Base-by-base conservation (phyloP, 768 basidiomycete genomes). In the Tricholoma bakamatsutake region DNA sequence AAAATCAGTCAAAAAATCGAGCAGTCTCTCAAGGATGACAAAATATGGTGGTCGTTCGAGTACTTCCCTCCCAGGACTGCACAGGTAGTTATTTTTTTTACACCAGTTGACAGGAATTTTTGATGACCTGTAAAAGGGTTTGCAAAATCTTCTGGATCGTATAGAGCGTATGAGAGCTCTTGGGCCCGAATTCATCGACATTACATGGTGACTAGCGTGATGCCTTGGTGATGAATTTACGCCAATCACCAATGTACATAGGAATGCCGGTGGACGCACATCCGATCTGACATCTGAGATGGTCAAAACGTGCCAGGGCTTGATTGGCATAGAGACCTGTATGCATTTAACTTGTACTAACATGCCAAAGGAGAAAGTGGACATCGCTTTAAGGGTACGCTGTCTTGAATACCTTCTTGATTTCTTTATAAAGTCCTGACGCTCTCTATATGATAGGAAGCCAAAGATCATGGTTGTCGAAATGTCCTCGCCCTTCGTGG, bases 261-360 rank as follows among this genome's bases (percentile, higher is more conserved):
- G 94, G 94, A 96, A 96, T 75, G 95, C 95, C 53, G 95, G 95
- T 54, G 95, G 95, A 53, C 83, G 94, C 58, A 96, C 94, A 34
- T 96, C 94, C 42, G 95, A 97, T 65, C 73, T 98, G 55, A 96
- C 95, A 10, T 85, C 90, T 4, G 91, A 94, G 64, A 84, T 98
- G 76, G 92, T 97, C 58, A 93, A 93, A 73, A 92, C 90, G 40
- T 96, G 94, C 67, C 94, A 98, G 72, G 80, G 89, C 47, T 72
- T 91, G 37, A 91, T 98, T 70, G 97, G 95, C 0, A 79, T 98
- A 21, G 94, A 98, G 73, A 96, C 94, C 28, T 98, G 94, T 74
- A 93, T 99, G 93, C 97, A 99, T 72, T 72, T 99, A 62, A 98
- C 96, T 45, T 98, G 97, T 68, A 98, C 97, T 50, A 97, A 96